Conservation (phyloP, 179 eudicot genomes). For the Vitellaria paradoxa region DNA sequence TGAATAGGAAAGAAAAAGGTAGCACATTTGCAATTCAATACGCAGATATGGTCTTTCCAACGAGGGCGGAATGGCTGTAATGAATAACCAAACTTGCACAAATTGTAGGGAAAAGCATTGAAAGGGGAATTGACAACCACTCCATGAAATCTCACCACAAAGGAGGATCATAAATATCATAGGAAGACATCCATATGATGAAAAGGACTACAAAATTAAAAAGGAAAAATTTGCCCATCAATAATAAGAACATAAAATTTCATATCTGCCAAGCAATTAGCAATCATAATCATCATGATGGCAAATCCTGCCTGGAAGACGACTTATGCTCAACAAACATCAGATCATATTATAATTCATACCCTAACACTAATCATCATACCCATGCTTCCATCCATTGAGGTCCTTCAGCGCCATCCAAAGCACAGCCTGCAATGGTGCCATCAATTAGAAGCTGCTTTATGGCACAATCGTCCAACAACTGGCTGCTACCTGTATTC, state of each 20-base stretch:
- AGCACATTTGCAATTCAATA: no score
- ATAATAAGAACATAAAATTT: not conserved
- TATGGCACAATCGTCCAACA: constrained; percentile 96
- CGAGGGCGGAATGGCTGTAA: no score
- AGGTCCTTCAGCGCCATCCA: constrained; percentile 99
- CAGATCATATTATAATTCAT: constrained; percentile 16
- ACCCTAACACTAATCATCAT: constrained; percentile 38
- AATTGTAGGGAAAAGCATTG: not conserved
- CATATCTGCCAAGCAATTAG: not conserved
- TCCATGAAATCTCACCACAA: not conserved
- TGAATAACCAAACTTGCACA: no score
- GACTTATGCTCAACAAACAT: not conserved
- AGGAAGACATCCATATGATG: not conserved
- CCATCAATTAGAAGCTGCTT: constrained; percentile 96
- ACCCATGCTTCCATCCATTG: constrained; percentile 99
- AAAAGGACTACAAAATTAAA: not conserved
- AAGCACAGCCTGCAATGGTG: constrained; percentile 92
- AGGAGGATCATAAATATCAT: not conserved
- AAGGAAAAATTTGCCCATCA: no score
- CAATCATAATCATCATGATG: not conserved
- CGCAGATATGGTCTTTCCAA: no score
- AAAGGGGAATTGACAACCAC: not conserved
- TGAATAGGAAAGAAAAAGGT: no score
- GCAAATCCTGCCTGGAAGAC: not conserved
- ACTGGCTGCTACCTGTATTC: constrained; percentile 96